Conservation (phyloP, 805 yeast genomes). For the Saccharomyces jurei region DNA sequence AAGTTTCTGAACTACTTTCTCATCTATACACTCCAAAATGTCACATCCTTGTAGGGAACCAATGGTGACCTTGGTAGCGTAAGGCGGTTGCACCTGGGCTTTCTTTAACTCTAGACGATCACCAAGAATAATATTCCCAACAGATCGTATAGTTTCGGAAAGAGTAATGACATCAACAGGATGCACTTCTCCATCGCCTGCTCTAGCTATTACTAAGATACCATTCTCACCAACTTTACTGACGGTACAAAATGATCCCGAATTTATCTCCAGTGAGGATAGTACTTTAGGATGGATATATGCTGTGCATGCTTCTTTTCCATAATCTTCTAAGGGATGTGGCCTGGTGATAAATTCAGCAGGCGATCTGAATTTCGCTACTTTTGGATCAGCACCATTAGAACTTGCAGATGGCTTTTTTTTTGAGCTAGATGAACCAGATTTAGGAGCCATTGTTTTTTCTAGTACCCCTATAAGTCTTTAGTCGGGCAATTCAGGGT, state of each 20-base stretch:
- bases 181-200: slow-evolving; percentile 30
- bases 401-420: slow-evolving; percentile 21
- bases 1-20: slow-evolving; percentile 33
- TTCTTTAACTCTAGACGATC: slow-evolving; percentile 44
- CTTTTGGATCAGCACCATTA: slow-evolving; percentile 12
- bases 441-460: slow-evolving; percentile 25
- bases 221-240: slow-evolving; percentile 42
- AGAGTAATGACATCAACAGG: slow-evolving; percentile 39
- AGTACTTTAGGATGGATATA: slow-evolving; percentile 38
- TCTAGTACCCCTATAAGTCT: too few species aligned
- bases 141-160: slow-evolving; percentile 38
- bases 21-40: slow-evolving; percentile 13
- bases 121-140: slow-evolving; percentile 40
- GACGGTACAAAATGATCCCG: slow-evolving; percentile 41
- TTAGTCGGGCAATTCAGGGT: not conserved
- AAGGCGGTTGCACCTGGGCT: slow-evolving; percentile 41
- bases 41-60: slow-evolving; percentile 22
- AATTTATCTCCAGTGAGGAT: slow-evolving; percentile 38
- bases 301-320: slow-evolving; percentile 33
- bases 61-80: slow-evolving; percentile 33
- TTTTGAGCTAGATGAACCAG: slow-evolving; percentile 20
- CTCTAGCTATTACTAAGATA: slow-evolving; percentile 36
- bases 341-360: slow-evolving; percentile 35
- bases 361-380: slow-evolving; percentile 32
- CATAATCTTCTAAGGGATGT: slow-evolving; percentile 15